Evolutionary conservation across 2,329 filamentous ascomycete species (phyloP).

Genomic region (Paecilomyces sp.): DNA sequence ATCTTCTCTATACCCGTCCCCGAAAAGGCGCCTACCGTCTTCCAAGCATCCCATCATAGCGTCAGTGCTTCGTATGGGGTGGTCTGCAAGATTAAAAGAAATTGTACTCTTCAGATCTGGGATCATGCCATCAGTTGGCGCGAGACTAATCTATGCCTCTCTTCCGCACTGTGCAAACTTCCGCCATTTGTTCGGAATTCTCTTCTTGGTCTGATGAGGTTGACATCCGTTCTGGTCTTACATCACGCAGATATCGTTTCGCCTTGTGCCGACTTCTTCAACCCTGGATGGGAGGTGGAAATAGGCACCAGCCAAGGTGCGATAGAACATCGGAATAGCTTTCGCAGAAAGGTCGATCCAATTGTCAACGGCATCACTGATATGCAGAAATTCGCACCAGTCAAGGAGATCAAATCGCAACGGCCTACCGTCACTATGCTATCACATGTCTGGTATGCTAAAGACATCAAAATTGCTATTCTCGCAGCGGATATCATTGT

Average conservation of each 20-base stretch:
- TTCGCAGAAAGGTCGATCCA: constrained; percentile 55
- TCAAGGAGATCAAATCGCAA: constrained; percentile 52
- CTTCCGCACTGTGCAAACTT: constrained; percentile 43
- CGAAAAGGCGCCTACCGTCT: constrained; percentile 51
- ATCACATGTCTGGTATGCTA: constrained; percentile 48
- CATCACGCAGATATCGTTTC: constrained; percentile 54
- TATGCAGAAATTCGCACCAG: constrained; percentile 56
- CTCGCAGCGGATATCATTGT: constrained; percentile 59
- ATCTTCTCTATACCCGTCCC: constrained; percentile 53
- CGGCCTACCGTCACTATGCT: constrained; percentile 59
- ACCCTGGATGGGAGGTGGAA: constrained; percentile 57
- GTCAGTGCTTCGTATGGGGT: constrained; percentile 56
- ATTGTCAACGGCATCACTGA: constrained; percentile 60
- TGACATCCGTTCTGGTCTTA: constrained; percentile 41
- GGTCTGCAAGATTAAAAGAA: constrained; percentile 54
- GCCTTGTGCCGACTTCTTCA: constrained; percentile 56
- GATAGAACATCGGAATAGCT: constrained; percentile 50
- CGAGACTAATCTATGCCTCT: constrained; percentile 46
- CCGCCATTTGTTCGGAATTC: constrained; percentile 44
- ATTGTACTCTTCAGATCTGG: constrained; percentile 56
- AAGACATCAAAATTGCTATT: constrained; percentile 59
- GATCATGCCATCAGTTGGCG: constrained; percentile 58
- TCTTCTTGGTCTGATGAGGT: constrained; percentile 40
- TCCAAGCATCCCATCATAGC: constrained; percentile 57
- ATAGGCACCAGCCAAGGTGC: constrained; percentile 53